Percentiles rank a stretch among this genome's conserved stretches.
phyloP scores from a whole-genome alignment of 345 rosid genomes.

The Arabidopsis arenosa region DNA sequence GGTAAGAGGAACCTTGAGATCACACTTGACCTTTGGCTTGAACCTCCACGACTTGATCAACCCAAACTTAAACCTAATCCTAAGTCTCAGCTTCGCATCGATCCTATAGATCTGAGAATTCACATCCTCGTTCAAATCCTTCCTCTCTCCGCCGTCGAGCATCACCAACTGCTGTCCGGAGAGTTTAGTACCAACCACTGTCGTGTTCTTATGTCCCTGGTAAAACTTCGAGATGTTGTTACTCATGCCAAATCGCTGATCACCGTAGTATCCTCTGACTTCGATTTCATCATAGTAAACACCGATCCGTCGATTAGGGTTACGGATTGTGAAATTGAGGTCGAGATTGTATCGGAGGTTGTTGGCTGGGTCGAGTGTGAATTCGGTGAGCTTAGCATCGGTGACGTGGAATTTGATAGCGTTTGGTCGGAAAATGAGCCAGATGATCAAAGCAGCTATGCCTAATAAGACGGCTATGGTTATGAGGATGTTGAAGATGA shows the following conservation, averaged over 20 bases:
- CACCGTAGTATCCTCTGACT: slow-evolving; percentile 52
- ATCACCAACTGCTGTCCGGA: slow-evolving; percentile 40
- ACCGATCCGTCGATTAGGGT: slow-evolving; percentile 69
- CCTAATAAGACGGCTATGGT: slow-evolving; percentile 48
- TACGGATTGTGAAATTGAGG: slow-evolving; percentile 58
- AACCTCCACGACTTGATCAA: slow-evolving; percentile 57
- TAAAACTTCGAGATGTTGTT: slow-evolving; percentile 52
- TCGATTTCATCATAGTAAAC: slow-evolving; percentile 59
- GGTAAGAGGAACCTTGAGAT: slow-evolving; percentile 62
- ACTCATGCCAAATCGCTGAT: slow-evolving; percentile 41
- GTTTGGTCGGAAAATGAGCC: slow-evolving; percentile 75
- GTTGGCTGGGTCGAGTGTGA: slow-evolving; percentile 47
- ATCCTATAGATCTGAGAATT: slow-evolving; percentile 49
- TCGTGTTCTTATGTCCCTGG: slow-evolving; percentile 84
- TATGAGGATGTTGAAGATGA: slow-evolving; percentile 58
- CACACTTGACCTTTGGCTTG: slow-evolving; percentile 61
- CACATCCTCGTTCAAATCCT: slow-evolving; percentile 46
- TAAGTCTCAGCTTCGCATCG: slow-evolving; percentile 57
- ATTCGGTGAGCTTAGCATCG: slow-evolving; percentile 54
- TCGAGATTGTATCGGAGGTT: slow-evolving; percentile 53
- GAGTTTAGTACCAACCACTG: slow-evolving; percentile 48
- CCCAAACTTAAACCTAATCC: slow-evolving; percentile 70
- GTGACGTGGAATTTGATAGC: slow-evolving; percentile 58
- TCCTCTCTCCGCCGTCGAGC: slow-evolving; percentile 41
- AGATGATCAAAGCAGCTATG: slow-evolving; percentile 55